Percentiles rank a stretch among this genome's conserved stretches.
Evolutionary conservation across 2,329 filamentous ascomycete genomes (phyloP).

Genomic region (Fusarium siculi): DNA sequence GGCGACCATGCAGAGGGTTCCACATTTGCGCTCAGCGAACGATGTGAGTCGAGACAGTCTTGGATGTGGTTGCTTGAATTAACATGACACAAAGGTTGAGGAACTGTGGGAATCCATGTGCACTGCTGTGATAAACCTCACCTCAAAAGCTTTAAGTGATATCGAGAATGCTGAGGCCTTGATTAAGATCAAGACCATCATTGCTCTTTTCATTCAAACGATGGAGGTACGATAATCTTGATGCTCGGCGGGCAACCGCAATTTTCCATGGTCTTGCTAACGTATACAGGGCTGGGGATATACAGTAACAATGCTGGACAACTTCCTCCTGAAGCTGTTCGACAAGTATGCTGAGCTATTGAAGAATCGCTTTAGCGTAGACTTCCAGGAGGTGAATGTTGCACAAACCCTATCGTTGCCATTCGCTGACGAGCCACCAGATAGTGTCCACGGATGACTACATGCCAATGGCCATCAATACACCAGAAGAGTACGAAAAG

Average conservation of each 20-base stretch:
- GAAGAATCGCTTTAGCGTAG: constrained; percentile 90
- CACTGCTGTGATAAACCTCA: constrained; percentile 83
- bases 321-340: constrained; percentile 87
- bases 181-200: constrained; percentile 92
- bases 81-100: constrained; percentile 73
- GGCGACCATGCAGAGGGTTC: constrained; percentile 87
- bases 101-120: constrained; percentile 99
- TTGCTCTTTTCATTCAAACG: constrained; percentile 95
- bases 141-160: constrained; percentile 79
- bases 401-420: neutral
- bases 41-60: constrained; percentile 71
- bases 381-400: constrained; percentile 83
- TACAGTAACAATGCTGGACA: constrained; percentile 81
- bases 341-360: constrained; percentile 93
- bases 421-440: constrained; percentile 48
- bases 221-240: constrained; percentile 90
- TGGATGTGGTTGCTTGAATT: neutral
- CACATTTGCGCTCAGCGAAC: constrained; percentile 81
- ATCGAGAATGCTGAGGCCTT: constrained; percentile 91
- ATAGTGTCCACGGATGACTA: constrained; percentile 94
- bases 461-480: constrained; percentile 98
- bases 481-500: constrained; percentile 90
- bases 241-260: constrained; percentile 66
- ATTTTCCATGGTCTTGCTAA: constrained; percentile 68
- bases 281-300: constrained; percentile 90